Conservation (phyloP, 2,329 filamentous ascomycete species). For the Venturia aucupariae region DNA sequence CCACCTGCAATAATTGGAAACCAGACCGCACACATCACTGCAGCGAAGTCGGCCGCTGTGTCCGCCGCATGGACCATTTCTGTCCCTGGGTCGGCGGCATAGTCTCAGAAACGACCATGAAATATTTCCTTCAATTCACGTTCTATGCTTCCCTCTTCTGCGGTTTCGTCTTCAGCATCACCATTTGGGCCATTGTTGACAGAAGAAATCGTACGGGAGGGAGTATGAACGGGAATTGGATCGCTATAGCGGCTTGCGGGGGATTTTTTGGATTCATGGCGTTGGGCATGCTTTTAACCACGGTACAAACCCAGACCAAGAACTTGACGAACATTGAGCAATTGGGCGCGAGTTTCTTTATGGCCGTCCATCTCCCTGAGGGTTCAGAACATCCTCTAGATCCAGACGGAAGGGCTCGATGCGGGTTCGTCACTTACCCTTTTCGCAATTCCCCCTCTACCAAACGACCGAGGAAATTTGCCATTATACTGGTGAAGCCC, state of each 20-base stretch:
- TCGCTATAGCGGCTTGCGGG: not conserved
- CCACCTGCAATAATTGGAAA: conserved; percentile 77
- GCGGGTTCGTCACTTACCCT: conserved; percentile 9
- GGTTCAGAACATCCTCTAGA: not conserved
- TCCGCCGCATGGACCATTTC: conserved; percentile 88
- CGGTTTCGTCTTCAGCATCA: conserved; percentile 8
- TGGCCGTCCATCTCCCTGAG: not conserved
- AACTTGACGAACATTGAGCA: conserved; percentile 84
- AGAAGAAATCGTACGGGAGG: not conserved
- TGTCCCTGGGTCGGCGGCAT: conserved; percentile 96
- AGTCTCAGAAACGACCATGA: conserved; percentile 76
- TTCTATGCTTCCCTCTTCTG: conserved; percentile 13
- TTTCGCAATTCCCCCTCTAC: not conserved
- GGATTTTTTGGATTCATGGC: conserved; percentile 26
- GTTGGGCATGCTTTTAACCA: conserved; percentile 64
- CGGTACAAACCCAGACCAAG: conserved; percentile 56
- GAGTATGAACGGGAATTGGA: not conserved
- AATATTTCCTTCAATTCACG: conserved; percentile 86
- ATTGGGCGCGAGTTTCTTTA: conserved; percentile 29
- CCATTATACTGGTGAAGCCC: conserved; percentile 61
- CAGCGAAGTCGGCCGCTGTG: conserved; percentile 69
- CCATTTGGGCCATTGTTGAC: conserved; percentile 10
- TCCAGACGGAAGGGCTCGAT: conserved; percentile 1
- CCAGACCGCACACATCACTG: conserved; percentile 82
- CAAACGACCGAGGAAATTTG: conserved; percentile 48